Base-by-base conservation (phyloP, 2,329 filamentous ascomycete species). In the Penicillium frequentans region DNA sequence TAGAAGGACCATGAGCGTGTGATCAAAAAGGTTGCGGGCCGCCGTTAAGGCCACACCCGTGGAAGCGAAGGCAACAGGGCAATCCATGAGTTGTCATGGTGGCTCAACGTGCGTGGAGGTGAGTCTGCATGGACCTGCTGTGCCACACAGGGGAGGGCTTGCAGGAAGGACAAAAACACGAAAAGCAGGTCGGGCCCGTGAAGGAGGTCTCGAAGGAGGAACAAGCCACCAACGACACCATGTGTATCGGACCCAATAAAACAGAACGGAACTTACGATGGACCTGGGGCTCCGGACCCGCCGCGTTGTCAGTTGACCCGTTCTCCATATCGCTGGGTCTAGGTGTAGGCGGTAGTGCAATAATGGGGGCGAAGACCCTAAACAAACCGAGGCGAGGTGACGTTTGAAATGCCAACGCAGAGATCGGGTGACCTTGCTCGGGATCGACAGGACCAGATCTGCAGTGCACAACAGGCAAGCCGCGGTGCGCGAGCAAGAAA, bases 381-480 rank as follows among this genome's bases (percentile, higher is more conserved):
- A 43, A 49, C 46, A 49, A 23, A 10, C 19, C 23, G 13, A 53
- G 43, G 43, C 39, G 51, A 47, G 45, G 52, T 57, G 58, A 64
- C 57, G 59, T 63, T 65, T 58, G 59, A 64, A 57, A 47, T 70
- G 70, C 69, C 70, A 73, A 66, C 70, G 59, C 70, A 73, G 66
- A 68, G 70, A 70, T 70, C 70, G 62, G 70, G 68, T 73, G 70
- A 73, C 70, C 63, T 60, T 57, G 49, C 56, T 39, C 43, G 29
- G 54, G 68, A 71, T 70, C 68, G 66, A 69, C 69, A 66, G 62
- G 61, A 64, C 59, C 57, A 64, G 60, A 64, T 64, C 57, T 61
- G 59, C 57, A 49, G 52, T 55, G 61, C 53, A 53, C 49, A 54
- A 44, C 23, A 58, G 50, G 54, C 54, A 59, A 62, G 61, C 57